Conservation (phyloP, 2,329 filamentous ascomycete genomes). For the Ophiocordyceps unilateralis region DNA sequence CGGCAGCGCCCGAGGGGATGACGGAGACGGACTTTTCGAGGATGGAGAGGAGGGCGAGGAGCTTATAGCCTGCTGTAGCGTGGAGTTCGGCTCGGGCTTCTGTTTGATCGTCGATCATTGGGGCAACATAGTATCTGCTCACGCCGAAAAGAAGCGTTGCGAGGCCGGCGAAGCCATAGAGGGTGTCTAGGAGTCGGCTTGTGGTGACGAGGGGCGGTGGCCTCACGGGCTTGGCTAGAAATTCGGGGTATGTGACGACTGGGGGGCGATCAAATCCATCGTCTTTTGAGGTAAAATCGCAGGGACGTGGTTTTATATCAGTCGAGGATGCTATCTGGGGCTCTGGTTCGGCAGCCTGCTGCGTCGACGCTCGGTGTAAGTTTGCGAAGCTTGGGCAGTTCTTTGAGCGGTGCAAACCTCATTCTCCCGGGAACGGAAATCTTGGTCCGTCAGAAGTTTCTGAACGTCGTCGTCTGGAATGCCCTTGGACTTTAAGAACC, state of each 20-base stretch:
- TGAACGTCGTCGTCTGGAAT: constrained; percentile 51
- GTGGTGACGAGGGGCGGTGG: constrained; percentile 47
- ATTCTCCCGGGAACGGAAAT: constrained; percentile 3
- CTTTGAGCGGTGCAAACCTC: constrained; percentile 5
- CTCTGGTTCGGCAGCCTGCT: neutral
- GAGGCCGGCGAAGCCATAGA: constrained; percentile 39
- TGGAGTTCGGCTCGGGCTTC: constrained; percentile 35
- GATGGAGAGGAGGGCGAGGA: constrained; percentile 27
- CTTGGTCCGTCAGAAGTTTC: constrained; percentile 33
- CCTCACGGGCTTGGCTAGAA: constrained; percentile 37
- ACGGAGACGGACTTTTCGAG: constrained; percentile 43
- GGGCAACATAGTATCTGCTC: constrained; percentile 50
- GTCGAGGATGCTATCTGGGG: neutral
- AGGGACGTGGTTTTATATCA: neutral
- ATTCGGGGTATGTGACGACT: constrained; percentile 55
- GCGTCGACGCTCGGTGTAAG: neutral
- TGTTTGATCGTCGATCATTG: constrained; percentile 36
- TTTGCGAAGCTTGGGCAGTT: neutral
- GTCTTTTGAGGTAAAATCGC: constrained; percentile 7
- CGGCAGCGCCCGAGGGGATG: constrained; percentile 27
- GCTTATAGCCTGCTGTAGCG: constrained; percentile 26
- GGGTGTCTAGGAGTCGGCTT: constrained; percentile 36
- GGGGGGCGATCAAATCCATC: constrained; percentile 29
- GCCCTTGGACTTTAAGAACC: constrained; percentile 65
- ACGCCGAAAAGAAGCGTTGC: constrained; percentile 53